Evolutionary conservation across 257 asterid genomes (phyloP).

Genomic region (Ajuga chamaepitys): DNA sequence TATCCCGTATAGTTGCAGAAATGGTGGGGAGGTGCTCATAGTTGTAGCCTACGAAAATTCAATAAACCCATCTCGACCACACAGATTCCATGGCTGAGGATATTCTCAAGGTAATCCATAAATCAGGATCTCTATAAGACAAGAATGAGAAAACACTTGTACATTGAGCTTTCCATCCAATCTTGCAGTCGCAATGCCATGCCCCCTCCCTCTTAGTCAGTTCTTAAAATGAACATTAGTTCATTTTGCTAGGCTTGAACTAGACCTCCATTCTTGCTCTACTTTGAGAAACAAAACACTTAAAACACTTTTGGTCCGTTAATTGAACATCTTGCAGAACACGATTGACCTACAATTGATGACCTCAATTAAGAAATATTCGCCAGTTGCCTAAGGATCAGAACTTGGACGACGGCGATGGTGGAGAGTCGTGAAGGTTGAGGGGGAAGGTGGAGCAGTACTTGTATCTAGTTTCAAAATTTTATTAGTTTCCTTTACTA

Average conservation of each 20-base stretch:
- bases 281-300: slow-evolving; percentile 97
- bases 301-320: slow-evolving; percentile 90
- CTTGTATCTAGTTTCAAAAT: too few species aligned
- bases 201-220: slow-evolving; percentile 97
- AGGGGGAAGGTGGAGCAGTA: too few species aligned
- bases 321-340: slow-evolving; percentile 91
- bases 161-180: slow-evolving; percentile 95
- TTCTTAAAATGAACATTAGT: slow-evolving; percentile 56
- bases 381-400: not conserved
- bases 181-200: slow-evolving; percentile 92
- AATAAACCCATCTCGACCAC: too few species aligned
- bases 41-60: too few species aligned
- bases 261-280: slow-evolving; percentile 96
- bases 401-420: too few species aligned
- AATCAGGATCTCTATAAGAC: slow-evolving; percentile 94
- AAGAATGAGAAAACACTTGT: slow-evolving; percentile 90
- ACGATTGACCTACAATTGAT: slow-evolving; percentile 54
- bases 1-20: too few species aligned
- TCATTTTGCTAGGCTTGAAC: slow-evolving; percentile 8
- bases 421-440: too few species aligned
- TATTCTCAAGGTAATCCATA: too few species aligned
- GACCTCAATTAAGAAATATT: slow-evolving; percentile 18
- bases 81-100: too few species aligned
- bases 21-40: too few species aligned
- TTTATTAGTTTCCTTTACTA: too few species aligned